phyloP scores from a whole-genome alignment of 768 basidiomycete genomes.

The Sutorius australiensis region DNA sequence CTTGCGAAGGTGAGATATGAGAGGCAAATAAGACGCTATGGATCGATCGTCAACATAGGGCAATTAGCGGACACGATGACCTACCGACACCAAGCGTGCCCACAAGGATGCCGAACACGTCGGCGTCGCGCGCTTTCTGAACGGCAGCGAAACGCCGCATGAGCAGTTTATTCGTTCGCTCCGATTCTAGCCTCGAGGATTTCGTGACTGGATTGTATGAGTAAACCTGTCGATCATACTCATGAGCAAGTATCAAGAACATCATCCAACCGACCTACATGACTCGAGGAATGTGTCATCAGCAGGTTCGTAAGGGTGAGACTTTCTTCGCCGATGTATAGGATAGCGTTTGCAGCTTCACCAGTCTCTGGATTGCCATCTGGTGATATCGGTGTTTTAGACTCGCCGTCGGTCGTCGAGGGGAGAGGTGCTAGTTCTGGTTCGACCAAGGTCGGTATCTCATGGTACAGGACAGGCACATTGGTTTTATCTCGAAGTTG shows the following conservation, averaged over 20 bases:
- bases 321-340: slow-evolving; percentile 77
- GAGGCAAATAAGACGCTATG: slow-evolving; percentile 77
- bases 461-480: slow-evolving; percentile 36
- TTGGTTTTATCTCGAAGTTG: slow-evolving; percentile 24
- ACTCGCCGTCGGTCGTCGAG: neutral
- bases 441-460: slow-evolving; percentile 28
- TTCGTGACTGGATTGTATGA: slow-evolving; percentile 64
- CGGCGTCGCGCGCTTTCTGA: slow-evolving; percentile 85
- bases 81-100: slow-evolving; percentile 88
- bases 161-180: slow-evolving; percentile 71
- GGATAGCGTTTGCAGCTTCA: slow-evolving; percentile 24
- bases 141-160: slow-evolving; percentile 88
- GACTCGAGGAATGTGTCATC: slow-evolving; percentile 68
- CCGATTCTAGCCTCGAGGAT: slow-evolving; percentile 53
- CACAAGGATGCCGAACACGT: slow-evolving; percentile 93
- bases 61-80: slow-evolving; percentile 19
- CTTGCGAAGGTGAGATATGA: slow-evolving; percentile 77
- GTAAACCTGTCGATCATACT: slow-evolving; percentile 51
- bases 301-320: slow-evolving; percentile 80
- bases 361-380: neutral
- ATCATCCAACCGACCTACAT: slow-evolving; percentile 39
- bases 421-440: slow-evolving; percentile 2
- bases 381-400: neutral
- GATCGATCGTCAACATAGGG: neutral
- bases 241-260: neutral